Evolutionary conservation across 148 eudicot species (phyloP).

Genomic region (Rheum nobile): DNA sequence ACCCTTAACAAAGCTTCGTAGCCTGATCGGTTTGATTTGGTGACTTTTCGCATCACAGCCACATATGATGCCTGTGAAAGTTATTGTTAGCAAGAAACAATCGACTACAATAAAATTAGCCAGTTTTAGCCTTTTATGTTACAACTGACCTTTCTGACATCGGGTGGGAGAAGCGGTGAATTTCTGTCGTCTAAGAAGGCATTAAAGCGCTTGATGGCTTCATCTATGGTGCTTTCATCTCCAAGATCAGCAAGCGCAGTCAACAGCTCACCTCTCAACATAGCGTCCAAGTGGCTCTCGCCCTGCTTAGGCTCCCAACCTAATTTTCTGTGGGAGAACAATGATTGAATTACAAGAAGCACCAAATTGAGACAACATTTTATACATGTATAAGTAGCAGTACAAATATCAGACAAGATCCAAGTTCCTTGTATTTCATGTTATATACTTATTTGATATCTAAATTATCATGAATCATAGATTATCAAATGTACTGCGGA

Average conservation of each 20-base stretch:
- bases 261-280: conserved; percentile 93
- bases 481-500: too few relatives aligned
- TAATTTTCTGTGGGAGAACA: conserved; percentile 40
- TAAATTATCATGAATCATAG: too few relatives aligned
- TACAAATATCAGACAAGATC: not conserved
- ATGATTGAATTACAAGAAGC: too few relatives aligned
- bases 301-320: conserved; percentile 89
- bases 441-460: too few relatives aligned
- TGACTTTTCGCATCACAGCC: conserved; percentile 71
- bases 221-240: conserved; percentile 53
- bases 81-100: not conserved
- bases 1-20: conserved; percentile 66
- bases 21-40: conserved; percentile 48
- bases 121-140: not conserved
- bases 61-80: conserved; percentile 68
- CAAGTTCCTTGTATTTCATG: not conserved
- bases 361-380: not conserved
- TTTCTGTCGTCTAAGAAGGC: conserved; percentile 61
- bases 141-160: conserved; percentile 61
- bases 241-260: conserved; percentile 66
- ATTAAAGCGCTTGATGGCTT: conserved; percentile 78
- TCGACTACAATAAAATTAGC: not conserved
- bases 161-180: conserved; percentile 90
- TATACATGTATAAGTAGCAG: too few relatives aligned
- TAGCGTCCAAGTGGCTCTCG: conserved; percentile 90